Evolutionary conservation across 495 filamentous ascomycete genomes (phyloP).

Genomic region (Trichodelitschia bisporula): DNA sequence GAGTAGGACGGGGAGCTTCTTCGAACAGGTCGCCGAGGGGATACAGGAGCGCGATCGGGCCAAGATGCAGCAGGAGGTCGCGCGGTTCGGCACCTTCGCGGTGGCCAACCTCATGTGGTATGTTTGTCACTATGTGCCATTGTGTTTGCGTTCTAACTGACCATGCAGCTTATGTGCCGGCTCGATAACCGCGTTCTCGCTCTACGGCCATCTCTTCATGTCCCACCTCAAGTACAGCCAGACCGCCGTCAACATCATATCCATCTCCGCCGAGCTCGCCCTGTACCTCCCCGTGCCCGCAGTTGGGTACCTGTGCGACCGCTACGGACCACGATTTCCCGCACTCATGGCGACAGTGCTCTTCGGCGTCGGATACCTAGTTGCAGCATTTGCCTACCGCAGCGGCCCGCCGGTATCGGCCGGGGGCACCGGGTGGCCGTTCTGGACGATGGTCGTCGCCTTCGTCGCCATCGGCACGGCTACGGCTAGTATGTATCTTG

Average conservation of each 20-base stretch:
- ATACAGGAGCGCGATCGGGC: conserved; percentile 30
- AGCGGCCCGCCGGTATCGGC: conserved; percentile 29
- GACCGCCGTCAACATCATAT: conserved; percentile 70
- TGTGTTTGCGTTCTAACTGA: conserved; percentile 3
- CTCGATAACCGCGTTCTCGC: conserved; percentile 65
- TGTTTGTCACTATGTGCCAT: conserved; percentile 6
- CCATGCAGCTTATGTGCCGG: conserved; percentile 48
- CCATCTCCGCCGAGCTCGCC: conserved; percentile 57
- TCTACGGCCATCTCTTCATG: conserved; percentile 78
- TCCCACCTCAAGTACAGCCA: conserved; percentile 65
- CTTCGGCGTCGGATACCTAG: conserved; percentile 59
- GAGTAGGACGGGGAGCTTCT: conserved; percentile 29
- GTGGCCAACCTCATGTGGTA: conserved; percentile 33
- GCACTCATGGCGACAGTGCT: conserved; percentile 42
- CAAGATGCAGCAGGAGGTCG: conserved; percentile 24
- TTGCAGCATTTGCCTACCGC: conserved; percentile 57
- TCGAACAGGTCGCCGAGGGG: conserved; percentile 34
- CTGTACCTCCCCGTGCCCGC: conserved; percentile 76
- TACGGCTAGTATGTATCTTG: conserved; percentile 68
- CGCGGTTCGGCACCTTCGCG: conserved; percentile 29
- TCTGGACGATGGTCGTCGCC: conserved; percentile 56
- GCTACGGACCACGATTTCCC: conserved; percentile 51
- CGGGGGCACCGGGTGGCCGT: conserved; percentile 42
- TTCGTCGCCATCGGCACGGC: conserved; percentile 63
- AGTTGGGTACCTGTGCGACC: conserved; percentile 80